Evolutionary conservation across 1,139 yeast genomes (phyloP).

Genomic region (Blastobotrys buckinghamii): DNA sequence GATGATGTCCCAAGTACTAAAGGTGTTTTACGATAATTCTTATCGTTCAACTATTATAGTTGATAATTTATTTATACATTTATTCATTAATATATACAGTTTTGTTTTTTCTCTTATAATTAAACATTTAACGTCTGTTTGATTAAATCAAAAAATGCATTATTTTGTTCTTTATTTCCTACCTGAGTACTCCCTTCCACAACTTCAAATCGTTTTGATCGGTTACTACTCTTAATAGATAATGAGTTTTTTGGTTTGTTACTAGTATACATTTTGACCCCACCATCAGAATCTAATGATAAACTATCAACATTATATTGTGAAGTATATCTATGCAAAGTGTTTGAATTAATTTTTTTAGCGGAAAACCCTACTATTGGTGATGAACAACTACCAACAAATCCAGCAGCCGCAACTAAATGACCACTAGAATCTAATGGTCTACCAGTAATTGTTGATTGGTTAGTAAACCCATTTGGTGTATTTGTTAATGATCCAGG

Average conservation of each 20-base stretch:
- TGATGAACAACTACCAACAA: constrained; percentile 10
- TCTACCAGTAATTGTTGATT: constrained; percentile 15
- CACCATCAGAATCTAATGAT: background rate
- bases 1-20: constrained; percentile 94
- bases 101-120: background rate
- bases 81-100: background rate
- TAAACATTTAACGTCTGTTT: constrained; percentile 12
- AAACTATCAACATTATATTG: background rate
- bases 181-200: background rate
- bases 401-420: constrained; percentile 18
- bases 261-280: constrained; percentile 3
- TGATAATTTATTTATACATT: too few relatives aligned
- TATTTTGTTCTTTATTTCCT: background rate
- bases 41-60: background rate
- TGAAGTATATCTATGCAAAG: background rate
- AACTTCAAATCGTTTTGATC: background rate
- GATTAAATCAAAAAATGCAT: constrained; percentile 11
- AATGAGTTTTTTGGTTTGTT: background rate
- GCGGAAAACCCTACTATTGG: background rate
- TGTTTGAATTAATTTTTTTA: background rate
- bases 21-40: constrained; percentile 57
- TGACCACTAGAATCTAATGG: constrained; percentile 13
- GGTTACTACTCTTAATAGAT: background rate
- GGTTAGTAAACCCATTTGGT: constrained; percentile 15
- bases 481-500: constrained; percentile 19